Base-by-base conservation (phyloP, 768 basidiomycete genomes). In the Holtermanniella nyarrowii region DNA sequence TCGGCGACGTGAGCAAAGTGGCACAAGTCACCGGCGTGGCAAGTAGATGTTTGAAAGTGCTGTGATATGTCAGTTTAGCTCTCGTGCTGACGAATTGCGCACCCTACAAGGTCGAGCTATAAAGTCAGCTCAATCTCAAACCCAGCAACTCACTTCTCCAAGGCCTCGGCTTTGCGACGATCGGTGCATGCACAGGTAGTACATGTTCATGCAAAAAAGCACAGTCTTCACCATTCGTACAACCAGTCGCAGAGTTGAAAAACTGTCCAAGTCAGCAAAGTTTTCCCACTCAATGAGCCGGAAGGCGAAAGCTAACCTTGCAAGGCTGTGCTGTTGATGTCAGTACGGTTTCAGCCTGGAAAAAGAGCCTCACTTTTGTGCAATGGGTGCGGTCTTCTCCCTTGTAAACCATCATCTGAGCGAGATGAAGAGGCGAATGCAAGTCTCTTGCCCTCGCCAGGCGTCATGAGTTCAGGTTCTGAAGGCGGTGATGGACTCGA, bases 1-100 rank as follows among this genome's bases (percentile, higher is more conserved):
- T 54, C 59, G 18, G 53, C 21, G 4, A 63, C 61, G 52, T 71
- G 70, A 0, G 70, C 70, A 51, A 71, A 71, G 55, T 67, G 65
- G 46, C 70, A 71, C 4, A 62, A 55, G 20, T 71, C 65, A 12
- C 68, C 70, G 5, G 27, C 7, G 20, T 20, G 5, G 11, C 25
- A 22, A 18, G 41, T 13, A 44, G 26, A 44, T 11, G 44, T 39
- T 42, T 26, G 42, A n/a, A 10, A 3, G 26, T 1, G 27, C 31
- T n/a, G 14, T 16, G 1, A 16, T 3, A 14, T 1, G 4, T 18
- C 16, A 46, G 45, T 45, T 46, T 46, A 47, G 3, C 46, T 52
- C 42, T 4, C 45, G 55, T 18, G 42, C 42, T 46, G 51, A 44
- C 48, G 42, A 3, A 40, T 22, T 37, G 11, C 42, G 42, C 16